Evolutionary conservation across 495 filamentous ascomycete genomes (phyloP).

Genomic region (Mytilinidion resinicola): DNA sequence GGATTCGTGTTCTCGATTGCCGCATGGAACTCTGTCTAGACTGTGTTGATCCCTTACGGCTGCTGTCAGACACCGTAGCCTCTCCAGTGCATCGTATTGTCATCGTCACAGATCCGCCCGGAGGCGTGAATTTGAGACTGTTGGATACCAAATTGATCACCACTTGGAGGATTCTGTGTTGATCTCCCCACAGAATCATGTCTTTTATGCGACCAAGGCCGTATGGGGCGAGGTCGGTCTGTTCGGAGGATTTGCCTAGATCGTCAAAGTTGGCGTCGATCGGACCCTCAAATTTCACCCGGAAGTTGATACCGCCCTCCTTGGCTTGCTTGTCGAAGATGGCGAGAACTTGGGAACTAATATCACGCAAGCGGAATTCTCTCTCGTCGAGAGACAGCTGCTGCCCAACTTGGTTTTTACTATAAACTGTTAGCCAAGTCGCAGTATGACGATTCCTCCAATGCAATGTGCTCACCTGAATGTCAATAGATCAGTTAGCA

Average conservation of each 20-base stretch:
- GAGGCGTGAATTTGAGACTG: slow-evolving; percentile 84
- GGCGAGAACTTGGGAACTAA: slow-evolving; percentile 68
- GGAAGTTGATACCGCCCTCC: slow-evolving; percentile 66
- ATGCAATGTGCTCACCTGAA: slow-evolving; percentile 42
- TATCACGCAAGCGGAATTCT: slow-evolving; percentile 74
- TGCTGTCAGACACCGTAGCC: slow-evolving; percentile 31
- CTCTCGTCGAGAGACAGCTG: slow-evolving; percentile 74
- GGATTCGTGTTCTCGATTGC: slow-evolving; percentile 12
- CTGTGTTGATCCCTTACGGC: slow-evolving; percentile 26
- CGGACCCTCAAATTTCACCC: slow-evolving; percentile 58
- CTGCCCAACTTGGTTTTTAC: slow-evolving; percentile 84
- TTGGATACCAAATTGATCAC: slow-evolving; percentile 92
- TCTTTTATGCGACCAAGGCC: slow-evolving; percentile 63
- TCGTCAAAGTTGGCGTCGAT: slow-evolving; percentile 39
- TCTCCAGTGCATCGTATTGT: slow-evolving; percentile 66
- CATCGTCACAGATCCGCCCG: slow-evolving; percentile 65
- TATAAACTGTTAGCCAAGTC: slow-evolving; percentile 26
- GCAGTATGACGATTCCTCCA: not conserved
- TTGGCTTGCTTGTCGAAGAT: slow-evolving; percentile 86
- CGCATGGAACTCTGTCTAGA: slow-evolving; percentile 29
- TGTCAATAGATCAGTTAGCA: slow-evolving; percentile 84
- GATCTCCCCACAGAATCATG: slow-evolving; percentile 81
- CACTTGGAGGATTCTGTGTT: slow-evolving; percentile 80
- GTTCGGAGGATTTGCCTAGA: slow-evolving; percentile 17
- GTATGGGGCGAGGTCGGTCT: slow-evolving; percentile 47